A percentile compares a stretch with the other conserved stretches of the same genome.
Evolutionary conservation across 768 basidiomycete genomes (phyloP).

Genomic region (Lepiota brunneoincarnata): DNA sequence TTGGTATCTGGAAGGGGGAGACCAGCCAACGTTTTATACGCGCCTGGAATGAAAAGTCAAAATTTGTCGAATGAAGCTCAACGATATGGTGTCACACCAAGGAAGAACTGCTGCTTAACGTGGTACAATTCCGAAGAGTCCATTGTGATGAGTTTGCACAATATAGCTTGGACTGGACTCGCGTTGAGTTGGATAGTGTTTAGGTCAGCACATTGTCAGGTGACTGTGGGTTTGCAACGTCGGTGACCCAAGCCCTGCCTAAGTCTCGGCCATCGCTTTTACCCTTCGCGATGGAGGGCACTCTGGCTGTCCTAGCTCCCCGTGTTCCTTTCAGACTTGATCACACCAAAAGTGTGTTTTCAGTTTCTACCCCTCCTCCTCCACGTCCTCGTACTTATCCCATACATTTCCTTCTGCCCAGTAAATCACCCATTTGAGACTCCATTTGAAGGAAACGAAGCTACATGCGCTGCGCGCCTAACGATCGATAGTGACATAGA

Average conservation of each 20-base stretch:
- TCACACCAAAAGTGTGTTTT: slow-evolving; percentile 17
- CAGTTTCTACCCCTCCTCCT: background rate
- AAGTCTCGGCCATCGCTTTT: background rate
- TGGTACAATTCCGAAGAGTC: slow-evolving; percentile 32
- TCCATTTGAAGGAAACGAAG: slow-evolving; percentile 13
- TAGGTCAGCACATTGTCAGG: slow-evolving; percentile 1
- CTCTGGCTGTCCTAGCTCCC: slow-evolving; percentile 31
- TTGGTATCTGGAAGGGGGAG: slow-evolving; percentile 54
- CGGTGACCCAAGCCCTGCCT: background rate
- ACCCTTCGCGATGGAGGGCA: slow-evolving; percentile 15
- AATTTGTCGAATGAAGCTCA: background rate
- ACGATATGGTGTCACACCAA: slow-evolving; percentile 39
- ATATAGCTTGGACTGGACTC: background rate
- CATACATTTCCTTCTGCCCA: background rate
- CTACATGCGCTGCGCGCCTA: slow-evolving; percentile 21
- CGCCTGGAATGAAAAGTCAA: slow-evolving; percentile 38
- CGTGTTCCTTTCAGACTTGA: background rate
- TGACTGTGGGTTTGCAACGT: no score
- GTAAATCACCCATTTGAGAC: slow-evolving; percentile 11
- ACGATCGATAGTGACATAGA: slow-evolving; percentile 37
- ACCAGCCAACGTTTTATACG: slow-evolving; percentile 61
- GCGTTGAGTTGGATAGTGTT: background rate
- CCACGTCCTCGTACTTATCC: background rate
- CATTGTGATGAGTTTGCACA: slow-evolving; percentile 21
- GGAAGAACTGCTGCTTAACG: slow-evolving; percentile 60